A percentile compares a stretch with the other conserved stretches of the same genome.
phyloP scores from a whole-genome alignment of 2,329 filamentous ascomycete genomes.

The Teratosphaeria epicoccoides region DNA sequence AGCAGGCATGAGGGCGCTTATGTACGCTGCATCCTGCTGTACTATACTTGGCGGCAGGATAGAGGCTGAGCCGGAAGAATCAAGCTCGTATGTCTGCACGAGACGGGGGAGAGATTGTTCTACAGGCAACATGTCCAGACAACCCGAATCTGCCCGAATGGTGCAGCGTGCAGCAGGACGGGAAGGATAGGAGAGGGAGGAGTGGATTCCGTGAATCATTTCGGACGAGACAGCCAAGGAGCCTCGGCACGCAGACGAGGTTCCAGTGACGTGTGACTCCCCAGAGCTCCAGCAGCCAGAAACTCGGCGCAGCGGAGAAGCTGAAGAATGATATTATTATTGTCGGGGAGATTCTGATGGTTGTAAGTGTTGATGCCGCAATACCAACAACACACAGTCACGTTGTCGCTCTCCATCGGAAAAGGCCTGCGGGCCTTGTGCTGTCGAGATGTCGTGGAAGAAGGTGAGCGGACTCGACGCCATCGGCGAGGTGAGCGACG shows the following conservation, averaged over 20 bases:
- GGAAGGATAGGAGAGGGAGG: too few species aligned
- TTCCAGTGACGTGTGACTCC: not conserved
- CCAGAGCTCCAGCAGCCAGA: too few species aligned
- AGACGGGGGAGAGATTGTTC: not conserved
- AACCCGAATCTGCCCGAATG: not conserved
- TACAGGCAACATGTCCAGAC: not conserved
- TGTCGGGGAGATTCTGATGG: not conserved
- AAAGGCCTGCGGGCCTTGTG: slow-evolving; percentile 3
- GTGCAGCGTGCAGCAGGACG: too few species aligned
- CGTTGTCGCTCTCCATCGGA: not conserved
- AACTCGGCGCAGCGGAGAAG: not conserved
- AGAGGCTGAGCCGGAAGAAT: not conserved
- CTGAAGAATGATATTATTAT: too few species aligned
- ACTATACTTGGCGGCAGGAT: not conserved
- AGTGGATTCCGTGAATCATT: not conserved
- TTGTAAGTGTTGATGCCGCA: too few species aligned
- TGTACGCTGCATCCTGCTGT: too few species aligned
- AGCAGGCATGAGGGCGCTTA: too few species aligned
- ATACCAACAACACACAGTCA: not conserved
- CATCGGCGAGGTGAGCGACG: not conserved
- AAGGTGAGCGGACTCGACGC: slow-evolving; percentile 12
- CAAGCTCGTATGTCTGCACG: too few species aligned
- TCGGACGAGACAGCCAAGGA: too few species aligned
- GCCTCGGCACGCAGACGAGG: not conserved
- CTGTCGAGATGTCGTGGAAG: slow-evolving; percentile 23